These are phyloP conservation scores for Gymnopus androsaceus DNA, from an alignment of 1,284 basidiomycete genomes.

Conservation along the genomic window DNA sequence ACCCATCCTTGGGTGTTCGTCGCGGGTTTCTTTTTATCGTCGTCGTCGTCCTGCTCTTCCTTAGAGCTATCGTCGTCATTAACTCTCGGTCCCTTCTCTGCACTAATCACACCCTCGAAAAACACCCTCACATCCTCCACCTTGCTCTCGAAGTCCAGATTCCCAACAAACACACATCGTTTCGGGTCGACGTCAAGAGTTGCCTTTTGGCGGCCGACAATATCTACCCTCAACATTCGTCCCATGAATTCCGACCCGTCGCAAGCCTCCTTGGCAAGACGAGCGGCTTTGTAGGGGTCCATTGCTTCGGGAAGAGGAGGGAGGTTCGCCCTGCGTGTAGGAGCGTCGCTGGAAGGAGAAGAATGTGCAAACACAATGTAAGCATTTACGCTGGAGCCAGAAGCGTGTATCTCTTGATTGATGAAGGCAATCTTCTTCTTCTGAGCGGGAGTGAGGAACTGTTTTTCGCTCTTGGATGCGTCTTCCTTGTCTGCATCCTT, in stretches of 20 bases:
- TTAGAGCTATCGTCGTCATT: slow-evolving; percentile 26
- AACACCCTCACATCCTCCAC: slow-evolving; percentile 89
- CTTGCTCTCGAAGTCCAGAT: slow-evolving; percentile 88
- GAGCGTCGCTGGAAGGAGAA: slow-evolving; percentile 33
- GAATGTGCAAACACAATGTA: slow-evolving; percentile 87
- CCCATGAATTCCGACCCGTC: slow-evolving; percentile 79
- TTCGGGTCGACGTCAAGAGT: slow-evolving; percentile 67
- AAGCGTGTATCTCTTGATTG: slow-evolving; percentile 82
- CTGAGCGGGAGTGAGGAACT: slow-evolving; percentile 78
- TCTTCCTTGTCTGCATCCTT: slow-evolving; percentile 39
- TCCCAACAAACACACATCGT: slow-evolving; percentile 87
- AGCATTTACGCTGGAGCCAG: slow-evolving; percentile 73
- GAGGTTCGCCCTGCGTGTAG: slow-evolving; percentile 40
- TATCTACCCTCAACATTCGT: slow-evolving; percentile 75
- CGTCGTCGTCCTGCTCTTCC: slow-evolving; percentile 21
- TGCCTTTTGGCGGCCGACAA: slow-evolving; percentile 48
- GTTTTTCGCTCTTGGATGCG: slow-evolving; percentile 54
- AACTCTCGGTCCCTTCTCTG: slow-evolving; percentile 63
- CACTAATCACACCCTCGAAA: slow-evolving; percentile 79
- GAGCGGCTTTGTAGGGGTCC: slow-evolving; percentile 77
- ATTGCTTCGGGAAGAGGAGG: slow-evolving; percentile 56
- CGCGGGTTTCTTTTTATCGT: slow-evolving; percentile 6
- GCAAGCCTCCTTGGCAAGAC: slow-evolving; percentile 57
- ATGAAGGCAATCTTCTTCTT: slow-evolving; percentile 97
- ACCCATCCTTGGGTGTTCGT: slow-evolving; percentile 65